These are phyloP conservation scores for Ogataea chonburiensis DNA, from an alignment of 805 yeast species.

Conservation along the genomic window DNA sequence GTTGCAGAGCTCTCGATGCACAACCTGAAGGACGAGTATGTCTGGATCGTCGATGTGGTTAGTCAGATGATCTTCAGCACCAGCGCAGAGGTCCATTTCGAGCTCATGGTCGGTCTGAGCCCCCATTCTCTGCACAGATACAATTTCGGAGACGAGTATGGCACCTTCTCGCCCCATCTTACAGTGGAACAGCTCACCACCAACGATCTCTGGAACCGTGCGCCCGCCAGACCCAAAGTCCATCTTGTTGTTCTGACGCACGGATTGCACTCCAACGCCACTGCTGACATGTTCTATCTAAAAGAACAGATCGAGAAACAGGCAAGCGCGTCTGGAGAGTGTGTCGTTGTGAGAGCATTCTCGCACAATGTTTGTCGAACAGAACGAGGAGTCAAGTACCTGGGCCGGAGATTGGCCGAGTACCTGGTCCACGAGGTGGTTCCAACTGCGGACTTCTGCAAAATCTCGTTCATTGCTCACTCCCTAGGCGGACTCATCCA, in stretches of 20 bases:
- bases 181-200: slow-evolving; percentile 58
- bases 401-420: slow-evolving; percentile 80
- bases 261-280: slow-evolving; percentile 86
- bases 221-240: slow-evolving; percentile 57
- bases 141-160: slow-evolving; percentile 19
- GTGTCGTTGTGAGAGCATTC: slow-evolving; percentile 78
- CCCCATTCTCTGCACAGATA: slow-evolving; percentile 34
- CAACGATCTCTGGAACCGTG: slow-evolving; percentile 70
- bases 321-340: slow-evolving; percentile 47
- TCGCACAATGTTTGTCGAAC: slow-evolving; percentile 85
- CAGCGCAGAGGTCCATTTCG: slow-evolving; percentile 66
- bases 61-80: slow-evolving; percentile 77
- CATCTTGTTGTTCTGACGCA: slow-evolving; percentile 88
- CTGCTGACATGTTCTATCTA: slow-evolving; percentile 86
- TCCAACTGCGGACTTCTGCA: slow-evolving; percentile 44
- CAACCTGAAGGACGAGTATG: slow-evolving; percentile 54
- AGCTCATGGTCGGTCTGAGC: slow-evolving; percentile 53
- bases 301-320: slow-evolving; percentile 71
- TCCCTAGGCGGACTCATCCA: slow-evolving; percentile 93
- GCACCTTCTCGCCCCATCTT: slow-evolving; percentile 36
- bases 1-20: slow-evolving; percentile 62
- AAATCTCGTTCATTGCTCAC: slow-evolving; percentile 87
- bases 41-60: slow-evolving; percentile 78
- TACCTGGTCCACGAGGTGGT: slow-evolving; percentile 57
- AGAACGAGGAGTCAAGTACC: slow-evolving; percentile 79